Evolutionary conservation across 495 filamentous ascomycete genomes (phyloP).

Genomic region (Xylaria palmicola): DNA sequence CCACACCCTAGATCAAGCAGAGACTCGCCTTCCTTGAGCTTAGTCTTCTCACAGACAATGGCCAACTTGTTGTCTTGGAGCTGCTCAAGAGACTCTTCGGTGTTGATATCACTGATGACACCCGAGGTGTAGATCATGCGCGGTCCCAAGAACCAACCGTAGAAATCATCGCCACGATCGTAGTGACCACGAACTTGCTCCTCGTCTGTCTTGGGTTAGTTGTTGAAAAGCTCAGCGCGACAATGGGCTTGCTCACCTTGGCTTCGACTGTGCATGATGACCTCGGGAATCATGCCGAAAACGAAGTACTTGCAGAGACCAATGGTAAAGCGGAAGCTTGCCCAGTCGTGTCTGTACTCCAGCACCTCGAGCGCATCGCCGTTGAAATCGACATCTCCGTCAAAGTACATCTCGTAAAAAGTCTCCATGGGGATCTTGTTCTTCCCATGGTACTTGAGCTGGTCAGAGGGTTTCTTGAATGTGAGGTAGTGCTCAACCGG

Average conservation of each 20-base stretch:
- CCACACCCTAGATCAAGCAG: slow-evolving; percentile 85
- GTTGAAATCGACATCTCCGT: slow-evolving; percentile 82
- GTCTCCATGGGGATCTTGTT: slow-evolving; percentile 84
- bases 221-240: not conserved
- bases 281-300: slow-evolving; percentile 69
- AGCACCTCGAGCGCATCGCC: slow-evolving; percentile 75
- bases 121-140: slow-evolving; percentile 91
- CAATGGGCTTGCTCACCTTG: slow-evolving; percentile 53
- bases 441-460: slow-evolving; percentile 68
- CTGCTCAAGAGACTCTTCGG: slow-evolving; percentile 77
- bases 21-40: slow-evolving; percentile 64
- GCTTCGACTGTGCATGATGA: slow-evolving; percentile 74
- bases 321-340: slow-evolving; percentile 74
- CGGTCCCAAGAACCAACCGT: slow-evolving; percentile 84
- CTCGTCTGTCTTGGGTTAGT: slow-evolving; percentile 58
- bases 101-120: slow-evolving; percentile 71
- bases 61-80: slow-evolving; percentile 88
- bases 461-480: slow-evolving; percentile 75
- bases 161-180: slow-evolving; percentile 86
- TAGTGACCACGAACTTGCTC: slow-evolving; percentile 87
- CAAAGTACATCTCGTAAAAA: slow-evolving; percentile 89
- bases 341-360: slow-evolving; percentile 88
- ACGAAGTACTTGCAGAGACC: slow-evolving; percentile 69
- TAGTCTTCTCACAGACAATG: slow-evolving; percentile 83
- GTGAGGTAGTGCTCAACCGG: slow-evolving; percentile 81